These are phyloP conservation scores for Zelonia costaricensis DNA, from an alignment of 208 protist genomes.

Conservation along the genomic window DNA sequence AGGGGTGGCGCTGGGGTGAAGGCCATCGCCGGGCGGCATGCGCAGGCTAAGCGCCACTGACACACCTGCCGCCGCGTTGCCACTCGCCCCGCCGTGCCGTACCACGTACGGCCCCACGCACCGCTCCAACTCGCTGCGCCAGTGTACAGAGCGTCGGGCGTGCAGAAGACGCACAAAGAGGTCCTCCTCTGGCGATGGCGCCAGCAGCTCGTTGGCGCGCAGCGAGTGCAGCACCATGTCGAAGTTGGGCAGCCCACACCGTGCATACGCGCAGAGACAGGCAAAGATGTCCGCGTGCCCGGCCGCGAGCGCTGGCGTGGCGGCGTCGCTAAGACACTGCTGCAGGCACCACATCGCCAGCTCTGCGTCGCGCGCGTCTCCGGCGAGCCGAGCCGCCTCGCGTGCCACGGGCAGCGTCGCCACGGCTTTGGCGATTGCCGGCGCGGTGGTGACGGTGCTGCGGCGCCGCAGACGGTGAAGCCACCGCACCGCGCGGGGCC, in stretches of 20 bases:
- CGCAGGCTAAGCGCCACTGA: too few relatives aligned
- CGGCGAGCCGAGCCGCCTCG: slow-evolving; percentile 32
- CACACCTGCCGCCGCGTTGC: too few relatives aligned
- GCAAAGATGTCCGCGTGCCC: slow-evolving; percentile 53
- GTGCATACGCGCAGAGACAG: slow-evolving; percentile 63
- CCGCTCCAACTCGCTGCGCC: slow-evolving; percentile 40
- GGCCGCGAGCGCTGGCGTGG: slow-evolving; percentile 32
- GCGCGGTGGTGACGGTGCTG: slow-evolving; percentile 7
- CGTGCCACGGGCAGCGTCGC: slow-evolving; percentile 14
- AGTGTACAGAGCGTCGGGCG: slow-evolving; percentile 50
- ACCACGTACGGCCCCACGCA: slow-evolving; percentile 34
- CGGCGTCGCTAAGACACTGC: slow-evolving; percentile 23
- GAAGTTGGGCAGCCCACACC: slow-evolving; percentile 57
- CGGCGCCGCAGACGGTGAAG: slow-evolving; percentile 15
- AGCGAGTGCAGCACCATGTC: slow-evolving; percentile 59
- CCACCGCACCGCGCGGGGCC: slow-evolving; percentile 19
- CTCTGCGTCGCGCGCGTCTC: slow-evolving; percentile 15
- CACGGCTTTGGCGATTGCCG: slow-evolving; percentile 9
- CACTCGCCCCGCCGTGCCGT: too few relatives aligned
- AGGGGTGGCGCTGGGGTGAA: too few relatives aligned
- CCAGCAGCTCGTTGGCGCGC: slow-evolving; percentile 52
- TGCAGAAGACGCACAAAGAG: slow-evolving; percentile 70
- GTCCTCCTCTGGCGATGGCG: slow-evolving; percentile 47
- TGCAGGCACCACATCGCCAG: slow-evolving; percentile 49
- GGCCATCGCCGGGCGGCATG: too few relatives aligned